phyloP scores from a whole-genome alignment of 352 stramenopile species.

The Globisporangium spiculum region DNA sequence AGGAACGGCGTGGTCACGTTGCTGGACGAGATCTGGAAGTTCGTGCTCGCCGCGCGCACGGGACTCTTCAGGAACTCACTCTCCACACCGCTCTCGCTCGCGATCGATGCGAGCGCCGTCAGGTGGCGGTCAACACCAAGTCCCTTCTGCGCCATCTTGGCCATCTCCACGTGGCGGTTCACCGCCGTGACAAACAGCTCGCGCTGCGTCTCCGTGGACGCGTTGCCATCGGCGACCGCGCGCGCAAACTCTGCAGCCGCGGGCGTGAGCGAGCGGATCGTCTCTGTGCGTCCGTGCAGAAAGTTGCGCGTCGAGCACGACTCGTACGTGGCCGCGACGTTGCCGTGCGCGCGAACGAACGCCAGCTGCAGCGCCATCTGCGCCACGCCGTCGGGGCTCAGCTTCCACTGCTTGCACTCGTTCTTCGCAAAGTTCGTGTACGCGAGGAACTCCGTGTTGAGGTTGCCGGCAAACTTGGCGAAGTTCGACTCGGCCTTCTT shows the following conservation, averaged over 20 bases:
- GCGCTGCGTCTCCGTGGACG: slow-evolving; percentile 45
- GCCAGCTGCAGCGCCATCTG: slow-evolving; percentile 92
- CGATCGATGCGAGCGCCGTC: slow-evolving; percentile 75
- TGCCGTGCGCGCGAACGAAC: slow-evolving; percentile 76
- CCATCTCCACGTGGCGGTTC: slow-evolving; percentile 86
- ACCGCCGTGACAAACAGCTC: slow-evolving; percentile 69
- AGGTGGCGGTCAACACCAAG: slow-evolving; percentile 88
- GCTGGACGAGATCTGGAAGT: slow-evolving; percentile 90
- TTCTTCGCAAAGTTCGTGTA: slow-evolving; percentile 90
- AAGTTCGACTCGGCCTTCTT: slow-evolving; percentile 75
- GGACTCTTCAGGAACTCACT: slow-evolving; percentile 81
- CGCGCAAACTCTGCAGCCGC: slow-evolving; percentile 70
- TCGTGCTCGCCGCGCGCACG: slow-evolving; percentile 73
- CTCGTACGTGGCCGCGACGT: slow-evolving; percentile 87
- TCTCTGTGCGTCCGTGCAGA: slow-evolving; percentile 91
- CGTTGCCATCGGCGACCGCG: slow-evolving; percentile 40
- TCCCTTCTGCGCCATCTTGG: slow-evolving; percentile 86
- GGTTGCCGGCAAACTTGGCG: slow-evolving; percentile 57
- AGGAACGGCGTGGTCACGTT: slow-evolving; percentile 90
- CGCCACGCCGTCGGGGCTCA: slow-evolving; percentile 88
- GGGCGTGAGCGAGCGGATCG: slow-evolving; percentile 84
- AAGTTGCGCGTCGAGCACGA: slow-evolving; percentile 91
- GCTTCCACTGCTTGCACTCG: slow-evolving; percentile 89
- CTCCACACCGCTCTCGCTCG: slow-evolving; percentile 48
- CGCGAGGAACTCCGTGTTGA: slow-evolving; percentile 74